phyloP scores from a whole-genome alignment of 148 eudicot species.

The Rhododendron ferrugineum region DNA sequence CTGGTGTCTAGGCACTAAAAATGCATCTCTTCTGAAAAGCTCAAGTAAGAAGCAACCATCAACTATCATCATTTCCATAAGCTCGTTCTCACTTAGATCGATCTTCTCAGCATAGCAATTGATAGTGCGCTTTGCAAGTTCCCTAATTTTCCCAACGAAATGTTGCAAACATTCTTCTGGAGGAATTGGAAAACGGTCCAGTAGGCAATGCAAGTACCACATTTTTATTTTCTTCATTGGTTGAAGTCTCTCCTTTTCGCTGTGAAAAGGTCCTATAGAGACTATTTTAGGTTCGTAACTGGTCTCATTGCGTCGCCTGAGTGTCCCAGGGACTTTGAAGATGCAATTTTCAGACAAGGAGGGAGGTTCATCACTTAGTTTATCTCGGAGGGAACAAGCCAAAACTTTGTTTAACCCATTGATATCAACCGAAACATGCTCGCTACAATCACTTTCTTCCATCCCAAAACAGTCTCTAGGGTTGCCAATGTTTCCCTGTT shows the following conservation, averaged over 20 bases:
- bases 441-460: neutral
- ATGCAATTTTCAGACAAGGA: neutral
- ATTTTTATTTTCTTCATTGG: neutral
- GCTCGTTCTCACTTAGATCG: neutral
- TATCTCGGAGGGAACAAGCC: neutral
- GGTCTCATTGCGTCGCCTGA: neutral
- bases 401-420: neutral
- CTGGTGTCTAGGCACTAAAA: neutral
- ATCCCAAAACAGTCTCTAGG: neutral
- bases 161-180: neutral
- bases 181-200: neutral
- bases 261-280: neutral
- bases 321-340: neutral
- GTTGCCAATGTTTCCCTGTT: neutral
- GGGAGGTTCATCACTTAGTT: neutral
- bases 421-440: neutral
- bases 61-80: neutral
- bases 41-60: constrained; percentile 6
- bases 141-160: neutral
- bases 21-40: neutral
- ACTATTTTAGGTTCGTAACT: neutral
- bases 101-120: neutral
- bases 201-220: neutral
- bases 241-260: neutral
- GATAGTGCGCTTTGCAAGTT: neutral